These are phyloP conservation scores for Tulasnella calospora DNA, from an alignment of 768 basidiomycete species.

Conservation along the genomic window DNA sequence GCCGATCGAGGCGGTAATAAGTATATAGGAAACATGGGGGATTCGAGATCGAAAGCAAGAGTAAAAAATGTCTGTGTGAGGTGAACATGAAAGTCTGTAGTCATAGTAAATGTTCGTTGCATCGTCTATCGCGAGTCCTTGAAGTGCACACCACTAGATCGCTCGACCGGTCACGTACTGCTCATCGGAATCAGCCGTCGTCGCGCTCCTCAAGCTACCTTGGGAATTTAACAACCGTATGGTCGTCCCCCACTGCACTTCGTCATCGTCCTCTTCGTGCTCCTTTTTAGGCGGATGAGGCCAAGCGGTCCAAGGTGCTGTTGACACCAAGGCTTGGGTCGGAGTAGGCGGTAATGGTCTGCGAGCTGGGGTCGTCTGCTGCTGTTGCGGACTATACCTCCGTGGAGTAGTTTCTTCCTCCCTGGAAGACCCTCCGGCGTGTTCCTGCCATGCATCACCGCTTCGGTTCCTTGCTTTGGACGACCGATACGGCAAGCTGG, in stretches of 20 bases:
- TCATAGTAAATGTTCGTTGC: neutral
- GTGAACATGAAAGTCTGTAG: neutral
- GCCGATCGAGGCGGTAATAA: neutral
- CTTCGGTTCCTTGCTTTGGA: neutral
- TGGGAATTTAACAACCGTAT: neutral
- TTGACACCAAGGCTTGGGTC: neutral
- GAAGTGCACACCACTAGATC: neutral
- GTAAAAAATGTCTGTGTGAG: neutral
- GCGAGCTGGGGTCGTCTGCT: neutral
- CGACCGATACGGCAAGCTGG: neutral
- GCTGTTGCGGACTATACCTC: neutral
- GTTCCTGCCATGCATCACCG: neutral
- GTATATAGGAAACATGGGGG: neutral
- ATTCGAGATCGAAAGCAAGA: neutral
- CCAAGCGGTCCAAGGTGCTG: neutral
- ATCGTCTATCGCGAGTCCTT: neutral
- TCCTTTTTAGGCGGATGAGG: neutral
- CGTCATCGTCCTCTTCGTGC: neutral
- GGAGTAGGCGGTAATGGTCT: neutral
- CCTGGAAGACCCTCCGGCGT: neutral
- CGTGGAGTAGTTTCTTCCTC: neutral
- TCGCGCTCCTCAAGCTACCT: neutral
- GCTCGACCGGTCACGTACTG: neutral
- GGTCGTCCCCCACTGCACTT: neutral
- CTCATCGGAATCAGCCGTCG: neutral